These are phyloP conservation scores for Phytophthora hibernalis DNA, from an alignment of 352 stramenopile species.

Conservation along the genomic window DNA sequence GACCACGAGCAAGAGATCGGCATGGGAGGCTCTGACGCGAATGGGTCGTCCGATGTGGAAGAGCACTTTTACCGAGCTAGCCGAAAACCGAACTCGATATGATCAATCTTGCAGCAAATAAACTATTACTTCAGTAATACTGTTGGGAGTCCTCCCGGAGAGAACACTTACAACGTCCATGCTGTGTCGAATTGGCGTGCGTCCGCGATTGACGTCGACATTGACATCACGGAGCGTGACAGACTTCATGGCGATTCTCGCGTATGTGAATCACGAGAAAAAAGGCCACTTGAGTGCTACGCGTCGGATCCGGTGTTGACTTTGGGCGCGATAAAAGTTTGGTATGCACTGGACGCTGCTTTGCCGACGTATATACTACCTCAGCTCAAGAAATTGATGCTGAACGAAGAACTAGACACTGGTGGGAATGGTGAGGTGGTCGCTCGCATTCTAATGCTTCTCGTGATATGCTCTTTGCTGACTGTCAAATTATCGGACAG, in stretches of 20 bases:
- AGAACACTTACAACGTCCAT: constrained; percentile 4
- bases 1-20: not conserved
- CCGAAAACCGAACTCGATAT: not conserved
- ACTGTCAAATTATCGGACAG: not conserved
- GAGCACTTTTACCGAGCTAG: not conserved
- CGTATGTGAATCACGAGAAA: constrained; percentile 14
- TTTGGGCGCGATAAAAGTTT: constrained; percentile 13
- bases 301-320: constrained; percentile 15
- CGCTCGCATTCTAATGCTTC: constrained; percentile 15
- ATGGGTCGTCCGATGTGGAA: constrained; percentile 24
- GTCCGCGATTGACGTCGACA: constrained; percentile 2
- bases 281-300: constrained; percentile 8
- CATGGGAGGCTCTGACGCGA: constrained; percentile 2
- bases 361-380: constrained; percentile 7
- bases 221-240: constrained; percentile 11
- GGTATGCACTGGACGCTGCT: not conserved
- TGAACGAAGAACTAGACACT: constrained; percentile 9
- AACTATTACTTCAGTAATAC: constrained; percentile 2
- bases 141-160: too few species aligned
- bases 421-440: constrained; percentile 8
- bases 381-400: constrained; percentile 14
- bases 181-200: constrained; percentile 6
- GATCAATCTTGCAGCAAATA: constrained; percentile 6
- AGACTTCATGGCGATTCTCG: constrained; percentile 20
- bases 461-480: not conserved